These are phyloP conservation scores for Nakaseomyces uthaithaninus DNA, from an alignment of 1,139 yeast species.

Conservation along the genomic window DNA sequence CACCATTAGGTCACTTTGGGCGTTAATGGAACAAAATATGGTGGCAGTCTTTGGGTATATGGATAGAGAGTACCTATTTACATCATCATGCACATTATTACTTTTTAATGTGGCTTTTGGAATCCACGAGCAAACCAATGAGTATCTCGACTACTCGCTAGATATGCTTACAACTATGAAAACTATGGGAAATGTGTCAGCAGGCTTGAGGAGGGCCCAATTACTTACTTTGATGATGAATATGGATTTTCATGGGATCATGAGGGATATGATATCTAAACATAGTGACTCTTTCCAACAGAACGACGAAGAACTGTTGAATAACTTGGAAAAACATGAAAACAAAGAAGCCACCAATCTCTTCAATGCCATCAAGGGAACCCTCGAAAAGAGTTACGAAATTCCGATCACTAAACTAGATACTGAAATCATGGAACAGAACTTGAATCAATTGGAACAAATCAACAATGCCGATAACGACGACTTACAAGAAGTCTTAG, in stretches of 20 bases:
- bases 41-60: slow-evolving; percentile 80
- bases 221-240: slow-evolving; percentile 55
- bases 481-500: slow-evolving; percentile 27
- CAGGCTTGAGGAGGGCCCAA: slow-evolving; percentile 66
- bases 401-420: slow-evolving; percentile 21
- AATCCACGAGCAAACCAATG: slow-evolving; percentile 65
- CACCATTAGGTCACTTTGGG: slow-evolving; percentile 67
- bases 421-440: slow-evolving; percentile 25
- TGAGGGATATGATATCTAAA: slow-evolving; percentile 47
- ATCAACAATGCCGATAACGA: slow-evolving; percentile 19
- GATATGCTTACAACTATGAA: slow-evolving; percentile 66
- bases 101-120: slow-evolving; percentile 78
- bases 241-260: slow-evolving; percentile 59
- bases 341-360: slow-evolving; percentile 11
- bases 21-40: slow-evolving; percentile 64
- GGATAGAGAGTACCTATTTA: slow-evolving; percentile 79
- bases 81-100: slow-evolving; percentile 70
- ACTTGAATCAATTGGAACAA: slow-evolving; percentile 26
- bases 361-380: slow-evolving; percentile 17
- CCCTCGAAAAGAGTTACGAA: slow-evolving; percentile 14
- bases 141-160: slow-evolving; percentile 67
- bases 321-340: slow-evolving; percentile 4
- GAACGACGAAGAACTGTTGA: slow-evolving; percentile 2
- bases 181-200: slow-evolving; percentile 68
- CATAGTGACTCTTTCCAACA: slow-evolving; percentile 40